Conservation (phyloP, 306 rosid species). For the Vigna trinervia region DNA sequence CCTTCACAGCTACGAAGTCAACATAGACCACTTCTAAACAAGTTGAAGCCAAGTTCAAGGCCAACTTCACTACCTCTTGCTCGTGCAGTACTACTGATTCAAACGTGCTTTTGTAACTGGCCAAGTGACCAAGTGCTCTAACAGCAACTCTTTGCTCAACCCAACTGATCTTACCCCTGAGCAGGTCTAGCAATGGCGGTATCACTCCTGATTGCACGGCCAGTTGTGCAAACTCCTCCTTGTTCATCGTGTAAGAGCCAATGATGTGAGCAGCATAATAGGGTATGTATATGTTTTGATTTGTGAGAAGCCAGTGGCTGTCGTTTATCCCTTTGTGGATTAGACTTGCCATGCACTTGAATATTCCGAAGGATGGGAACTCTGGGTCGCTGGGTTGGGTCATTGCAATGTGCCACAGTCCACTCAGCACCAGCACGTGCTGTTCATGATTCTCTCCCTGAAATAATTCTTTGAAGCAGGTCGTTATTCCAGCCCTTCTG, state of each 20-base stretch:
- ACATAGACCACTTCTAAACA: conserved; percentile 60
- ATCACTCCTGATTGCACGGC: conserved; percentile 74
- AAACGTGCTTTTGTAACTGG: conserved; percentile 69
- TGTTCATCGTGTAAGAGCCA: conserved; percentile 85
- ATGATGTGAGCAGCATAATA: conserved; percentile 87
- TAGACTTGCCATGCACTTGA: conserved; percentile 76
- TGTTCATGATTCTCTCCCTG: conserved; percentile 50
- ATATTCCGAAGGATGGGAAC: conserved; percentile 76
- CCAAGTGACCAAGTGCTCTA: conserved; percentile 81
- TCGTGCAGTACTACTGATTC: conserved; percentile 53
- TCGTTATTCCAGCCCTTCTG: conserved; percentile 50
- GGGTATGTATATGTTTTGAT: conserved; percentile 79
- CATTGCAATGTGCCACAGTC: conserved; percentile 78
- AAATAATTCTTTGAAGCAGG: conserved; percentile 60
- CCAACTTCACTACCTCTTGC: conserved; percentile 55
- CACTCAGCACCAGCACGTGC: conserved; percentile 62
- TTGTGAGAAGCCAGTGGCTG: conserved; percentile 58
- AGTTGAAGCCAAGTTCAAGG: conserved; percentile 64
- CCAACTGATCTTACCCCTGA: conserved; percentile 72
- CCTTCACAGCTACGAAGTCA: conserved; percentile 52
- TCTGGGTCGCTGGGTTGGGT: conserved; percentile 71
- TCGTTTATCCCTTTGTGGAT: conserved; percentile 57
- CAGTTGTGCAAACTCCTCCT: conserved; percentile 61
- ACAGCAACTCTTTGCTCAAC: conserved; percentile 80
- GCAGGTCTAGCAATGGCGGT: conserved; percentile 67